Conservation (phyloP, 1,284 basidiomycete genomes). For the Agaricales sp. region DNA sequence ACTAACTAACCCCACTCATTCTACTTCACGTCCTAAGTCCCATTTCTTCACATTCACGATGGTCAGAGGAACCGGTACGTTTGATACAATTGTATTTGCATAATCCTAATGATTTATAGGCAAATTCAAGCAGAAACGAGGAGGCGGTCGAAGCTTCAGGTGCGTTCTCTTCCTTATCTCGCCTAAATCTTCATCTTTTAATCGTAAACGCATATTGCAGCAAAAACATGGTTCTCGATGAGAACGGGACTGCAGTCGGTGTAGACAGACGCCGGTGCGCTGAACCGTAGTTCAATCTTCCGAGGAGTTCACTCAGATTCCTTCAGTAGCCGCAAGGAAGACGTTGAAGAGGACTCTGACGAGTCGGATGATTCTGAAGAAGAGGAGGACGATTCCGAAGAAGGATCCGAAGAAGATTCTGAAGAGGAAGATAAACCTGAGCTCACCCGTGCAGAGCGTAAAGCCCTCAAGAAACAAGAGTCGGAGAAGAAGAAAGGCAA, state of each 20-base stretch:
- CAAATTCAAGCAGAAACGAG: conserved; percentile 80
- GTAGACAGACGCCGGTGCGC: conserved; percentile 18
- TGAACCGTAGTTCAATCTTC: conserved; percentile 26
- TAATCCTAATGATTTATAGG: conserved; percentile 25
- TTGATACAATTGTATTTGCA: background rate
- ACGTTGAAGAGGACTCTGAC: conserved; percentile 22
- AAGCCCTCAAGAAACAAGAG: conserved; percentile 67
- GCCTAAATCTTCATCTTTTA: conserved; percentile 1
- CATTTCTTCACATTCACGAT: conserved; percentile 22
- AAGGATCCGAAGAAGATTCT: conserved; percentile 24
- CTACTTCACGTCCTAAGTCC: too few species aligned
- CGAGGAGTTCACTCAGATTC: conserved; percentile 7
- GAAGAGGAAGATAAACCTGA: conserved; percentile 33
- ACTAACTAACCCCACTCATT: too few species aligned
- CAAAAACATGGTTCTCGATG: conserved; percentile 47
- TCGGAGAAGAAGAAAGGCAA: conserved; percentile 23
- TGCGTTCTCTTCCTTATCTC: conserved; percentile 19
- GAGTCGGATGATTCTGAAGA: conserved; percentile 25
- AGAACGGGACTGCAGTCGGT: conserved; percentile 49
- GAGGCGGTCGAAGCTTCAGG: conserved; percentile 79
- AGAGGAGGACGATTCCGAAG: conserved; percentile 27
- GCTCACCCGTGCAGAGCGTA: conserved; percentile 53
- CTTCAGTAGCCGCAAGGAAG: conserved; percentile 11
- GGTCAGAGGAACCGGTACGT: conserved; percentile 47
- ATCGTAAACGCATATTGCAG: conserved; percentile 23